These are phyloP conservation scores for Lichtheimia hyalospora DNA, from an alignment of 371 early-diverging fungal species.

Conservation along the genomic window DNA sequence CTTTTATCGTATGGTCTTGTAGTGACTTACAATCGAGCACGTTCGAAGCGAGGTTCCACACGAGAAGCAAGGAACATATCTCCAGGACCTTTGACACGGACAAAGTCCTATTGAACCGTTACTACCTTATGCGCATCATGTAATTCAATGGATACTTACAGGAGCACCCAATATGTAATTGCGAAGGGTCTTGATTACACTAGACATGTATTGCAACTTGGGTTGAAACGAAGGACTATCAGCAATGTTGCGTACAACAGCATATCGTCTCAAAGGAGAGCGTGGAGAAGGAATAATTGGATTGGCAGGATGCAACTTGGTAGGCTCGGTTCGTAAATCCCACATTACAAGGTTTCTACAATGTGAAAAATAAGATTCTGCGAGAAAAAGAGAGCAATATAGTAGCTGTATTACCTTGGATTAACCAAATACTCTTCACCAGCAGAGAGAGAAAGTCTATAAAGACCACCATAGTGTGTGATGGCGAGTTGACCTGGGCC, in stretches of 20 bases:
- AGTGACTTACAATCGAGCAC: conserved; percentile 39
- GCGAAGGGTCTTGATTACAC: conserved; percentile 30
- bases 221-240: conserved; percentile 54
- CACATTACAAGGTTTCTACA: conserved; percentile 50
- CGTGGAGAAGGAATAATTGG: conserved; percentile 39
- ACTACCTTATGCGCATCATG: conserved; percentile 16
- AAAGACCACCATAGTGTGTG: conserved; percentile 71
- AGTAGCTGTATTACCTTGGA: conserved; percentile 46
- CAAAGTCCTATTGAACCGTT: conserved; percentile 54
- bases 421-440: conserved; percentile 75
- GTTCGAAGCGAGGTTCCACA: conserved; percentile 54
- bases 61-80: conserved; percentile 69
- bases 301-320: conserved; percentile 28
- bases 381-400: no score
- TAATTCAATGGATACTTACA: conserved; percentile 21
- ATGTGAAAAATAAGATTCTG: neutral
- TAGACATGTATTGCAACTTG: conserved; percentile 38
- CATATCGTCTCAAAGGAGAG: conserved; percentile 30
- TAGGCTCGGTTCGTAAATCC: conserved; percentile 51
- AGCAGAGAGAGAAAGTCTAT: conserved; percentile 65
- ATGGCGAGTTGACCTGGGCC: conserved; percentile 75
- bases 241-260: conserved; percentile 39
- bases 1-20: neutral
- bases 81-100: conserved; percentile 67
- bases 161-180: conserved; percentile 50